These are phyloP conservation scores for Sideroxylon spinosum DNA, from an alignment of 179 eudicot genomes.

Conservation along the genomic window DNA sequence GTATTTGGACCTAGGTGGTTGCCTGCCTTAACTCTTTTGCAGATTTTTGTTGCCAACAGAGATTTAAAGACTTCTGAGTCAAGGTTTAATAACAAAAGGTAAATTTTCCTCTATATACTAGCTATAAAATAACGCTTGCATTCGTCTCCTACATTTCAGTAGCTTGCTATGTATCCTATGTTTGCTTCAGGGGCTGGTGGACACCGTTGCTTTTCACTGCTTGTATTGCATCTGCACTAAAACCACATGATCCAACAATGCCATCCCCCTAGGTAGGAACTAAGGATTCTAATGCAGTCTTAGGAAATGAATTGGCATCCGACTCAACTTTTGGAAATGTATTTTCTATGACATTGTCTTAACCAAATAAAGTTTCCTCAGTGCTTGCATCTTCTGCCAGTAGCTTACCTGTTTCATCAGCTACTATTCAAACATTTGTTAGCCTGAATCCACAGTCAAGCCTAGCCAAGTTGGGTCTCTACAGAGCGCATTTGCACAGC, in stretches of 20 bases:
- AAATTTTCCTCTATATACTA: constrained; percentile 1
- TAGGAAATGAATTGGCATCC: constrained; percentile 58
- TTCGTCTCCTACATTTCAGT: constrained; percentile 2
- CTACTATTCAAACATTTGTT: constrained; percentile 42
- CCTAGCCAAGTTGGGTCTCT: constrained; percentile 37
- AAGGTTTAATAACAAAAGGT: constrained; percentile 46
- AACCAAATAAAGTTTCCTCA: constrained; percentile 43
- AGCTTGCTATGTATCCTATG: background rate
- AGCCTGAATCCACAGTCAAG: constrained; percentile 31
- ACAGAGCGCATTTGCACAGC: constrained; percentile 36
- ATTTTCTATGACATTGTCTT: constrained; percentile 48
- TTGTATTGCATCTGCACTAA: constrained; percentile 67
- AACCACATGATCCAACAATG: constrained; percentile 28
- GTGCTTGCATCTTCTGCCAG: constrained; percentile 34
- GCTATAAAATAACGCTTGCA: background rate
- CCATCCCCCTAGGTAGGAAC: constrained; percentile 39
- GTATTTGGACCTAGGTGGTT: background rate
- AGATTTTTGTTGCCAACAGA: constrained; percentile 69
- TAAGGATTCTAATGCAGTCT: constrained; percentile 43
- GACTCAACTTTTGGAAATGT: constrained; percentile 59
- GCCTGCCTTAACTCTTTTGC: constrained; percentile 21
- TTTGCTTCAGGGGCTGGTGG: constrained; percentile 82
- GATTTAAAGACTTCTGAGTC: constrained; percentile 42
- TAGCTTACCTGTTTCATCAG: constrained; percentile 41
- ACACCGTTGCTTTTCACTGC: constrained; percentile 80